These are phyloP conservation scores for Acacia acuminata DNA, from an alignment of 306 rosid genomes.

Conservation along the genomic window DNA sequence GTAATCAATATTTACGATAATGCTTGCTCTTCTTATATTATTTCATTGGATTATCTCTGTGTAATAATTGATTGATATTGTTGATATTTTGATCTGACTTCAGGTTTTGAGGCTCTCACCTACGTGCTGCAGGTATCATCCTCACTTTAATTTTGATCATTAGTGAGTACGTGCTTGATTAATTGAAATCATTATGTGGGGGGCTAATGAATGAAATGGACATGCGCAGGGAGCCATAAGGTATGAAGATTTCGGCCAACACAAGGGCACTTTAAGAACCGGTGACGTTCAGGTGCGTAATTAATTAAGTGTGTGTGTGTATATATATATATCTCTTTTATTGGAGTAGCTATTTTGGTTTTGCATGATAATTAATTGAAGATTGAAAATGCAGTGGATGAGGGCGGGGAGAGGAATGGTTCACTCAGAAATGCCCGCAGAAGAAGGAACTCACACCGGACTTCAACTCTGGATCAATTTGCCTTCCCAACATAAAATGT, in stretches of 20 bases:
- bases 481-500: constrained; percentile 59
- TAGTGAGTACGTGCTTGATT: background rate
- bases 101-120: constrained; percentile 59
- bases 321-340: too few relatives aligned
- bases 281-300: constrained; percentile 67
- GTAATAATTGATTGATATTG: background rate
- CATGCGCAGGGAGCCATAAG: constrained; percentile 53
- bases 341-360: background rate
- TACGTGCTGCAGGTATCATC: constrained; percentile 43
- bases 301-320: too few relatives aligned
- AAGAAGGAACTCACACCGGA: constrained; percentile 56
- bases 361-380: background rate
- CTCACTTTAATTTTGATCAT: background rate
- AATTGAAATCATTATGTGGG: background rate
- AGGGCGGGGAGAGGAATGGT: constrained; percentile 74
- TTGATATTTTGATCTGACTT: background rate
- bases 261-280: constrained; percentile 53
- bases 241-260: constrained; percentile 69
- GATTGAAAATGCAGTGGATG: constrained; percentile 54
- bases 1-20: constrained; percentile 26
- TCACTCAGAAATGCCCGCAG: constrained; percentile 82
- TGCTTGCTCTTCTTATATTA: background rate
- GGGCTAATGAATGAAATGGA: background rate
- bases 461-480: constrained; percentile 76
- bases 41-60: background rate